Evolutionary conservation across 805 yeast species (phyloP).

Genomic region (Millerago galiae): DNA sequence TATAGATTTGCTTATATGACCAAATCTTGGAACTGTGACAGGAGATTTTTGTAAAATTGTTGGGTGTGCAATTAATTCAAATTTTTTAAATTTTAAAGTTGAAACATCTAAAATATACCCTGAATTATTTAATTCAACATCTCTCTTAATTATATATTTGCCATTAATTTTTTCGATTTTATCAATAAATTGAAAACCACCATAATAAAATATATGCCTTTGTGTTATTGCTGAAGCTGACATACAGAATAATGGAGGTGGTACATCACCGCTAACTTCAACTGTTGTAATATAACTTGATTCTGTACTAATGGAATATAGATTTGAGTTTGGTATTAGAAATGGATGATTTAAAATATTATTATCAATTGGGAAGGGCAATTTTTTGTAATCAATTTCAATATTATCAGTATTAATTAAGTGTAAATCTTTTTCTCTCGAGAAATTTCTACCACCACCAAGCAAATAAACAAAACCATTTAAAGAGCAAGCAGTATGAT

Average conservation of each 20-base stretch:
- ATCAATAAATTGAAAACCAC: slow-evolving; percentile 51
- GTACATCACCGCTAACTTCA: slow-evolving; percentile 34
- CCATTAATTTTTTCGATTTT: slow-evolving; percentile 26
- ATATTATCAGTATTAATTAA: slow-evolving; percentile 29
- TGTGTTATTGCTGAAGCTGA: slow-evolving; percentile 43
- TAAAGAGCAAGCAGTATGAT: slow-evolving; percentile 37
- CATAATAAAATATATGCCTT: slow-evolving; percentile 56
- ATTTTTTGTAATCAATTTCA: slow-evolving; percentile 31
- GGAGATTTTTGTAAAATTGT: slow-evolving; percentile 25
- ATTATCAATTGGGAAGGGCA: slow-evolving; percentile 41
- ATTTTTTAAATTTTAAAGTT: slow-evolving; percentile 42
- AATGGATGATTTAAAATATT: slow-evolving; percentile 37
- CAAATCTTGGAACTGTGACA: slow-evolving; percentile 32
- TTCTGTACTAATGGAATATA: slow-evolving; percentile 33
- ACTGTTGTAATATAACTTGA: slow-evolving; percentile 33
- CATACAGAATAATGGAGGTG: slow-evolving; percentile 47
- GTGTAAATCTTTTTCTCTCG: slow-evolving; percentile 18
- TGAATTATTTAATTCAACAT: slow-evolving; percentile 42
- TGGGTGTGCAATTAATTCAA: slow-evolving; percentile 32
- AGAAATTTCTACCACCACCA: slow-evolving; percentile 37
- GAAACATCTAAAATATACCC: slow-evolving; percentile 55
- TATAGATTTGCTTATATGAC: slow-evolving; percentile 30
- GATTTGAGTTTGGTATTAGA: slow-evolving; percentile 30
- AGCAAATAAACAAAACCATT: slow-evolving; percentile 31
- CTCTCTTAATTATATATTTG: slow-evolving; percentile 31